These are phyloP conservation scores for Pseudogymnoascus sp. DNA, from an alignment of 2,329 filamentous ascomycete species.

Conservation along the genomic window DNA sequence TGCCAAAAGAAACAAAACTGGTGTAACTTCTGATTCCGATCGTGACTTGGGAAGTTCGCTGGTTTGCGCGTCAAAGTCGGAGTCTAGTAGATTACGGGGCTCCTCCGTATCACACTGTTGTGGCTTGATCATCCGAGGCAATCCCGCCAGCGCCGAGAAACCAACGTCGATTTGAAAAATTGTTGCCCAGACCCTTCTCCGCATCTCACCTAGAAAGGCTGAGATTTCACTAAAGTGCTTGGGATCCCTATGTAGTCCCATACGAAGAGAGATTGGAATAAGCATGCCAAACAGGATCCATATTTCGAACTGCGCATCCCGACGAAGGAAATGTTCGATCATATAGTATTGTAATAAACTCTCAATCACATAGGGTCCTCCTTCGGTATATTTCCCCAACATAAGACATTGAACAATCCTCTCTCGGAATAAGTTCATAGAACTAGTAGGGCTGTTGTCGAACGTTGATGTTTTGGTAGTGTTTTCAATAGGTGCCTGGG, in stretches of 20 bases:
- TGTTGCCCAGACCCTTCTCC: slow-evolving; percentile 58
- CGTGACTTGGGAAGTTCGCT: slow-evolving; percentile 25
- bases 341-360: slow-evolving; percentile 22
- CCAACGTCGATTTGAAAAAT: slow-evolving; percentile 66
- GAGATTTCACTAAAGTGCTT: slow-evolving; percentile 64
- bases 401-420: slow-evolving; percentile 27
- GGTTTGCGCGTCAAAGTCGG: slow-evolving; percentile 33
- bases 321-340: slow-evolving; percentile 25
- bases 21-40: slow-evolving; percentile 23
- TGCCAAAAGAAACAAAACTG: slow-evolving; percentile 30
- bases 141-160: slow-evolving; percentile 63
- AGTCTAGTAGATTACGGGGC: slow-evolving; percentile 51
- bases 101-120: slow-evolving; percentile 67
- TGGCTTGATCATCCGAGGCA: slow-evolving; percentile 59
- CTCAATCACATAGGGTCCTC: slow-evolving; percentile 25
- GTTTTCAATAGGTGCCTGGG: neutral
- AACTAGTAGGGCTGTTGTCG: slow-evolving; percentile 21
- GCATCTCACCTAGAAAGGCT: slow-evolving; percentile 72
- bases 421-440: slow-evolving; percentile 25
- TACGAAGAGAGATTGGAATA: slow-evolving; percentile 46
- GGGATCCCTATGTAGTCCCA: slow-evolving; percentile 72
- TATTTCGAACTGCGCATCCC: slow-evolving; percentile 32
- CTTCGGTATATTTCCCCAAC: slow-evolving; percentile 24
- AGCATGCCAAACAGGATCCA: slow-evolving; percentile 46
- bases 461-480: slow-evolving; percentile 22